phyloP scores from a whole-genome alignment of 805 yeast species.

The Lipomyces starkeyi region DNA sequence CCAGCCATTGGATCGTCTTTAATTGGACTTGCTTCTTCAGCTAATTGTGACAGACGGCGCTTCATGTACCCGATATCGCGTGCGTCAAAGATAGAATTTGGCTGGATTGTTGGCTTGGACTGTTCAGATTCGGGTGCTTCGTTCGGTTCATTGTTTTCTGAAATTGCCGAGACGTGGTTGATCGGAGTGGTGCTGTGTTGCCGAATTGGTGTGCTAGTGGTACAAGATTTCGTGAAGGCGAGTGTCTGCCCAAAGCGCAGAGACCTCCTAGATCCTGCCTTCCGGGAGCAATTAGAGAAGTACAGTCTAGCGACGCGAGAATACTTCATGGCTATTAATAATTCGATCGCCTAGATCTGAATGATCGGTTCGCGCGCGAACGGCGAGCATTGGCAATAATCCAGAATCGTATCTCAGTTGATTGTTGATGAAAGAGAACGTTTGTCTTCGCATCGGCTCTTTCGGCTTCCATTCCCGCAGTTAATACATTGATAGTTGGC shows the following conservation, averaged over 20 bases:
- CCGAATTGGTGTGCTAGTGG: background rate
- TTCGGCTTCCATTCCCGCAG: no score
- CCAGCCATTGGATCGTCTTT: conserved; percentile 45
- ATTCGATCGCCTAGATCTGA: background rate
- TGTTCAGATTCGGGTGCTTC: background rate
- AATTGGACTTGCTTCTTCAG: conserved; percentile 51
- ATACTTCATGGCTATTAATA: background rate
- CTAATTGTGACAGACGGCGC: conserved; percentile 50
- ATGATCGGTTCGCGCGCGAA: background rate
- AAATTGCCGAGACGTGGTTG: background rate
- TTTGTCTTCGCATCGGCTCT: background rate
- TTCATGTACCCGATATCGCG: conserved; percentile 44
- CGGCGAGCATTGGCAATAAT: background rate
- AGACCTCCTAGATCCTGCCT: background rate
- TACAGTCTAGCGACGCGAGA: background rate
- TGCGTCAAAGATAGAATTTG: conserved; percentile 7
- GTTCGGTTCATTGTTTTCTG: background rate
- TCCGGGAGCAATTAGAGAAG: background rate
- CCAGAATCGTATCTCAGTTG: no score
- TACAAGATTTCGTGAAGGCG: background rate
- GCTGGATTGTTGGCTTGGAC: background rate
- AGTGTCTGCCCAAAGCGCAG: background rate
- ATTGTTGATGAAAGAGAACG: background rate
- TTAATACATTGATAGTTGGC: no score
- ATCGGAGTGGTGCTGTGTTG: background rate